Conservation (phyloP, 73 alveolate species). For the Stentor coeruleus region DNA sequence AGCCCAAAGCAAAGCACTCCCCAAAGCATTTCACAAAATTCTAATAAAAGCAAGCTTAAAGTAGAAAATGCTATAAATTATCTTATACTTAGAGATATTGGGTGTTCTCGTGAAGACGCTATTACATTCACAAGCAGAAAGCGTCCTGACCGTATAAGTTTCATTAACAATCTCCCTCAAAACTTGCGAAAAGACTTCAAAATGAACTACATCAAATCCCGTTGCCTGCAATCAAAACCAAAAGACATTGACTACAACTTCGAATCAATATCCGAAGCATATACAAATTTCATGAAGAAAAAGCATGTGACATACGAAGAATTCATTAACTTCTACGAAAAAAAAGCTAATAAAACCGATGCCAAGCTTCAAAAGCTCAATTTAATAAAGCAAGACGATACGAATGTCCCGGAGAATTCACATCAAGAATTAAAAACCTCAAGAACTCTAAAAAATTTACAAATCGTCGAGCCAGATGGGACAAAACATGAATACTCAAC, state of each 20-base stretch:
- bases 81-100: not conserved
- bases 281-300: too few relatives aligned
- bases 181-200: not conserved
- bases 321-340: not conserved
- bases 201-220: not conserved
- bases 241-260: not conserved
- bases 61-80: constrained; percentile 22
- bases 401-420: not conserved
- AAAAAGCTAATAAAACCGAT: not conserved
- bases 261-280: not conserved
- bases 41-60: too few relatives aligned
- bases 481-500: too few relatives aligned
- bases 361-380: not conserved
- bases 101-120: not conserved
- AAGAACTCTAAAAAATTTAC: not conserved
- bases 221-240: not conserved
- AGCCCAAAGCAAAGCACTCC: too few relatives aligned
- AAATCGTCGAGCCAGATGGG: not conserved
- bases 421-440: not conserved
- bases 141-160: not conserved
- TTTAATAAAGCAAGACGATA: not conserved
- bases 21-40: too few relatives aligned
- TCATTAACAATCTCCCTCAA: not conserved
- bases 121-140: constrained; percentile 4
- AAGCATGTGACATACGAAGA: not conserved